Base-by-base conservation (phyloP, 164 flowering plant species). In the Vitis cinerea region DNA sequence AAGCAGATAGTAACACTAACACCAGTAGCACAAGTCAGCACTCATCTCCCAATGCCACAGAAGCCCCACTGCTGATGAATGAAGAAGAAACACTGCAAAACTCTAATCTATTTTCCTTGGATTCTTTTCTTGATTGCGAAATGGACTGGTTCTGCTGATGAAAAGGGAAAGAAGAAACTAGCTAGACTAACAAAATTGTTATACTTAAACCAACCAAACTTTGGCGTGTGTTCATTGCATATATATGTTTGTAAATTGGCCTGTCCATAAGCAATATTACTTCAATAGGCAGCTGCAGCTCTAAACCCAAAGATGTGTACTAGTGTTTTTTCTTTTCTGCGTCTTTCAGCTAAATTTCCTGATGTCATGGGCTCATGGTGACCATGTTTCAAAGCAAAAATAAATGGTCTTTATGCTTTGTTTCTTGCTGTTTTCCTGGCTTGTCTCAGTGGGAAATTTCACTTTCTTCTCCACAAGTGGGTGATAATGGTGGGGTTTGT, bases 51-150 rank as follows among this genome's bases (percentile, higher is more conserved):
- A 59, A 55, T 58, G 64, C 67, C 50, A 54, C 50, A 54, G 23
- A 65, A 19, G 30, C 66, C 17, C 57, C 75, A 27, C 49, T 61
- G 29, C 12, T 16, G 3, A 37, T 37, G 7, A 37, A 37, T 37
- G 67, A 67, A 2, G 67, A 71, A 3, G 67, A 71, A 3, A 65
- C 30, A 51, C 11, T 68, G 56, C 69, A 66, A 16, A 55, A 52
- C 17, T 59, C 60, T 8, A 71, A 77, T 64, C 69, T 72, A 19
- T 61, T 51, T 27, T 69, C 77, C 1, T 15, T 77, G 72, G 59
- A 56, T n/a, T 58, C 56, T 48, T 70, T 71, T 17, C 74, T 74
- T 13, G 77, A 73, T 57, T 69, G 65, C 4, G 72, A 59, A 37
- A 60, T 50, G 14, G 67, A 67, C 16, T 79, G 79, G 72, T 50